Evolutionary conservation across 2,329 filamentous ascomycete genomes (phyloP).

Genomic region (Talaromyces verruculosus): DNA sequence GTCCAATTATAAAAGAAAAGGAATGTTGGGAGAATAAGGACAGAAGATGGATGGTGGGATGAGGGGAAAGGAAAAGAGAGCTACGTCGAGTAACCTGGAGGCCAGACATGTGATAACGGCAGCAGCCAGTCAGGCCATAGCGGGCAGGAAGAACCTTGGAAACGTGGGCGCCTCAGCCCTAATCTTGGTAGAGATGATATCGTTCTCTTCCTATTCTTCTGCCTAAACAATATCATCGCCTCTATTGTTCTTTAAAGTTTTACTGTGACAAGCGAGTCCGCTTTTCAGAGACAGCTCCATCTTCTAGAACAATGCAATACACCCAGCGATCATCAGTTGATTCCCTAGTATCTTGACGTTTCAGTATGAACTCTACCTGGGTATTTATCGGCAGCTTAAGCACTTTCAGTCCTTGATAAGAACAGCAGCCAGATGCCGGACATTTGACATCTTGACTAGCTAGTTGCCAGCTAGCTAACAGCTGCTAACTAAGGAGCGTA

Average conservation of each 20-base stretch:
- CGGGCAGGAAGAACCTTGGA: neutral
- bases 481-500: neutral
- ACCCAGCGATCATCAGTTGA: neutral
- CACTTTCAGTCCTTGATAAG: too few relatives aligned
- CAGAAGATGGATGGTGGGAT: neutral
- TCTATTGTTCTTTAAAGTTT: neutral
- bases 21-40: neutral
- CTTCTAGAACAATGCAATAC: neutral
- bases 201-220: slow-evolving; percentile 1
- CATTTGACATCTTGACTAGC: too few relatives aligned
- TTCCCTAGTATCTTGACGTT: neutral
- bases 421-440: neutral
- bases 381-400: too few relatives aligned
- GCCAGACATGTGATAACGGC: slow-evolving; percentile 3
- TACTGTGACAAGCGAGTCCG: neutral
- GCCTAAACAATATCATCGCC: neutral
- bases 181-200: neutral
- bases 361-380: neutral
- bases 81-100: neutral
- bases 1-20: neutral
- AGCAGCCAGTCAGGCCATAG: neutral
- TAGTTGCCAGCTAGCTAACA: too few relatives aligned
- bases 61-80: neutral
- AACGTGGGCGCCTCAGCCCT: slow-evolving; percentile 5
- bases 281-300: neutral